Percentiles rank a stretch among this genome's conserved stretches.
phyloP scores from a whole-genome alignment of 805 yeast species.

The Myxozyma lipomycoides region DNA sequence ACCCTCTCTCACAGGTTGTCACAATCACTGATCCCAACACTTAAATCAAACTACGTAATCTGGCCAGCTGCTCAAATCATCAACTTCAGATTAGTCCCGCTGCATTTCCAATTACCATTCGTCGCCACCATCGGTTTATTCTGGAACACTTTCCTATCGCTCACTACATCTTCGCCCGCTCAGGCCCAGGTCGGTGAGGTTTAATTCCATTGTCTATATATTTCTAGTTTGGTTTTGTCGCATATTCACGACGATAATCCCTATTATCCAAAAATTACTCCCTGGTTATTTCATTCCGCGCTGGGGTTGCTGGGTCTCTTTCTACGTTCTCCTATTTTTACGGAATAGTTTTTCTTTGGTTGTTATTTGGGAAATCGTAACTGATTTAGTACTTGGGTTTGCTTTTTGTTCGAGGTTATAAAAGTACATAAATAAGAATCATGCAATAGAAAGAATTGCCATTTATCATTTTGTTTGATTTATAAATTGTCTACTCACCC shows the following conservation, averaged over 20 bases:
- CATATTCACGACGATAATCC: not conserved
- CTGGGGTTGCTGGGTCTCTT: too few species aligned
- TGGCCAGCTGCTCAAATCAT: slow-evolving; percentile 87
- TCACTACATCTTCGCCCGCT: slow-evolving; percentile 41
- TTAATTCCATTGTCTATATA: not conserved
- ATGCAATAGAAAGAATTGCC: too few species aligned
- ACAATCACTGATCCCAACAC: slow-evolving; percentile 59
- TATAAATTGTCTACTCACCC: too few species aligned
- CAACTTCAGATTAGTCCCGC: slow-evolving; percentile 75
- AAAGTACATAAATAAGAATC: too few species aligned
- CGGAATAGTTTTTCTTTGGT: too few species aligned
- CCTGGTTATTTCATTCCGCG: too few species aligned
- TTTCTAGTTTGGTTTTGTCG: not conserved
- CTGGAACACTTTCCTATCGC: slow-evolving; percentile 90
- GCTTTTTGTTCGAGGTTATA: too few species aligned
- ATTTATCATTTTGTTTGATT: too few species aligned
- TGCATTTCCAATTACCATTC: slow-evolving; percentile 84
- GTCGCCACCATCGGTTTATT: slow-evolving; percentile 80
- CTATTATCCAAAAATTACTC: too few species aligned
- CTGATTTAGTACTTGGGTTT: too few species aligned
- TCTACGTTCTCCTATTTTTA: too few species aligned
- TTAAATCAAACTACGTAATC: slow-evolving; percentile 71
- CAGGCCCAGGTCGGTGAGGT: not conserved
- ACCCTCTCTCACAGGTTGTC: slow-evolving; percentile 60
- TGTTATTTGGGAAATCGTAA: too few species aligned